phyloP scores from a whole-genome alignment of 345 rosid species.

The Populus euphratica region DNA sequence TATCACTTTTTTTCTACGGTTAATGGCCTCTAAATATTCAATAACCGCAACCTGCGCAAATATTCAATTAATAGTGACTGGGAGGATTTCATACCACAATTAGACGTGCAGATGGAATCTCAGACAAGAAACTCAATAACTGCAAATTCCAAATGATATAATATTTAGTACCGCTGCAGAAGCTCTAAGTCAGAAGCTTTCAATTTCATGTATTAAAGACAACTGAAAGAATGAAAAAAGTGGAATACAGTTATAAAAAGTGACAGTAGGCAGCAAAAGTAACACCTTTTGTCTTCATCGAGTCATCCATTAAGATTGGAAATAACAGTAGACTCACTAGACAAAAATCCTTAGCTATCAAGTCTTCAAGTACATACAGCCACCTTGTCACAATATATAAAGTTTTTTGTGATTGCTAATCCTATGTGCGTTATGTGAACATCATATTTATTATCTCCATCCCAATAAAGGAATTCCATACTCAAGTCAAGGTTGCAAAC shows the following conservation, averaged over 20 bases:
- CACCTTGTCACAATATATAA: background rate
- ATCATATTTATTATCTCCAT: background rate
- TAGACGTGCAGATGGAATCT: slow-evolving; percentile 71
- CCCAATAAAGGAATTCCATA: background rate
- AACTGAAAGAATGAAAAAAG: background rate
- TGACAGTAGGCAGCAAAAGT: background rate
- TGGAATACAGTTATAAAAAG: background rate
- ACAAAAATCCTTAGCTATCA: background rate
- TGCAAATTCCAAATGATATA: slow-evolving; percentile 44
- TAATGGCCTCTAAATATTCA: background rate
- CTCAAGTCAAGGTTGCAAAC: background rate
- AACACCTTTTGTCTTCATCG: background rate
- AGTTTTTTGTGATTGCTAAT: background rate
- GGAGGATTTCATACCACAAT: slow-evolving; percentile 64
- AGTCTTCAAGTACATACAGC: background rate
- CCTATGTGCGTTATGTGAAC: background rate
- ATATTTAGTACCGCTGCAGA: slow-evolving; percentile 3
- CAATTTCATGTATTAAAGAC: background rate
- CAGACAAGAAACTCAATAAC: slow-evolving; percentile 77
- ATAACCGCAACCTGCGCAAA: background rate
- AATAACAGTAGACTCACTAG: background rate
- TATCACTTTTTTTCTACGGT: background rate
- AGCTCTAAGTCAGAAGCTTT: slow-evolving; percentile 2
- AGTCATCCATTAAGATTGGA: background rate
- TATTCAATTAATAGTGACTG: slow-evolving; percentile 11